Evolutionary conservation across 2,329 filamentous ascomycete species (phyloP).

Genomic region (Talaromyces funiculosus): DNA sequence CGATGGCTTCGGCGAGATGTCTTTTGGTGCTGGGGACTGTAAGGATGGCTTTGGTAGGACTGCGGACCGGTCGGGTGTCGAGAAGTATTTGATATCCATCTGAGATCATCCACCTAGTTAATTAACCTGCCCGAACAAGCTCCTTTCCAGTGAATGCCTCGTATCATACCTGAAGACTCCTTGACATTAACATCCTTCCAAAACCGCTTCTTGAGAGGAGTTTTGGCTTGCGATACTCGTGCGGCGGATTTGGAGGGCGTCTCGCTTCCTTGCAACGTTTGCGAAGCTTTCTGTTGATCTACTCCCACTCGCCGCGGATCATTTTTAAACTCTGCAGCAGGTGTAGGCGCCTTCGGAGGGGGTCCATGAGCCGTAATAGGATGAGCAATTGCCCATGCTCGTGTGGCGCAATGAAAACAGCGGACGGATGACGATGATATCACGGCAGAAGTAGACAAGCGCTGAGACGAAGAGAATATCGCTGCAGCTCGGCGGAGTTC

Average conservation of each 20-base stretch:
- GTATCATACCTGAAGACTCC: slow-evolving; percentile 55
- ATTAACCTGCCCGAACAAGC: background rate
- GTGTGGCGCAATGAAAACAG: slow-evolving; percentile 30
- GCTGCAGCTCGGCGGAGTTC: background rate
- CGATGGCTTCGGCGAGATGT: slow-evolving; percentile 76
- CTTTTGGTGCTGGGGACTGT: slow-evolving; percentile 69
- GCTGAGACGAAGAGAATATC: background rate
- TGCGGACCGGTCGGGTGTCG: slow-evolving; percentile 73
- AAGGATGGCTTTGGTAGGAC: slow-evolving; percentile 66
- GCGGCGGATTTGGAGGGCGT: slow-evolving; percentile 26
- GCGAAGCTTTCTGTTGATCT: slow-evolving; percentile 41
- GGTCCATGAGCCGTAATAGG: slow-evolving; percentile 56
- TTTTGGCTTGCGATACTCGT: slow-evolving; percentile 25
- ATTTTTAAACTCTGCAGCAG: slow-evolving; percentile 40
- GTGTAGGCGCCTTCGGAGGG: slow-evolving; percentile 53
- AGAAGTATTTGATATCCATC: slow-evolving; percentile 63
- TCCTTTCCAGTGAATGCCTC: background rate
- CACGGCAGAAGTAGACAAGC: background rate
- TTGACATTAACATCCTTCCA: slow-evolving; percentile 78
- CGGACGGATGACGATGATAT: slow-evolving; percentile 18
- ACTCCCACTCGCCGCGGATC: slow-evolving; percentile 39
- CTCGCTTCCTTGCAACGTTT: slow-evolving; percentile 44
- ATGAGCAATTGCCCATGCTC: slow-evolving; percentile 49
- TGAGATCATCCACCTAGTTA: slow-evolving; percentile 14
- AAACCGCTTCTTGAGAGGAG: slow-evolving; percentile 65